phyloP scores from a whole-genome alignment of 2,329 filamentous ascomycete genomes.

The Exophiala lecanii-corni region DNA sequence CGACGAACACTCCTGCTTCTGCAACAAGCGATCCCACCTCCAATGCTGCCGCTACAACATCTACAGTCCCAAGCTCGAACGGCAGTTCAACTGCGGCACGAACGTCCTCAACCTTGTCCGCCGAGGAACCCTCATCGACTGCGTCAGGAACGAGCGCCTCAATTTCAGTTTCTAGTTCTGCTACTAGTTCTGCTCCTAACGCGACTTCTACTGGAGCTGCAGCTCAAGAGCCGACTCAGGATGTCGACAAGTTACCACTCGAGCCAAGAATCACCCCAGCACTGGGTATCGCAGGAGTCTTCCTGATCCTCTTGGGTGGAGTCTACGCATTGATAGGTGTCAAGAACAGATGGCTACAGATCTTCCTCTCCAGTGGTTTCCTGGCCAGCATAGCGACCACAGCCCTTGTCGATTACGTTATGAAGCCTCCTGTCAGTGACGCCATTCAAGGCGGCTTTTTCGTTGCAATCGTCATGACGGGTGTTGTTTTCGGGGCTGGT shows the following conservation, averaged over 20 bases:
- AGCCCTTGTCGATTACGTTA: constrained; percentile 81
- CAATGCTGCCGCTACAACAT: constrained; percentile 6
- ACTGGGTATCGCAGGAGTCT: constrained; percentile 69
- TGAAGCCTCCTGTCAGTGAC: constrained; percentile 69
- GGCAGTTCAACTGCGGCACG: background rate
- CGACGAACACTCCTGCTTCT: constrained; percentile 7
- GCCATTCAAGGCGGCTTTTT: constrained; percentile 83
- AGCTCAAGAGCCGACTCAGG: background rate
- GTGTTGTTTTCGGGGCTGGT: constrained; percentile 66
- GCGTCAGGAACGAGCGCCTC: constrained; percentile 16
- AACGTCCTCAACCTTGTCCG: constrained; percentile 2
- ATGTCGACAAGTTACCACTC: constrained; percentile 55
- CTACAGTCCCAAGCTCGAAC: constrained; percentile 4
- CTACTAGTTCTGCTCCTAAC: constrained; percentile 11
- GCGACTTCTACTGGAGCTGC: constrained; percentile 8
- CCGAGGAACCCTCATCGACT: constrained; percentile 3
- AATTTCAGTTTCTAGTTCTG: constrained; percentile 18
- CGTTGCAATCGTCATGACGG: constrained; percentile 69
- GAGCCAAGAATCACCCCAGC: constrained; percentile 72
- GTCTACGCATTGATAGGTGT: constrained; percentile 73
- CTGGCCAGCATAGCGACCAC: constrained; percentile 68
- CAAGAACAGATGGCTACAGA: constrained; percentile 72
- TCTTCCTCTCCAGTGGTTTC: constrained; percentile 74
- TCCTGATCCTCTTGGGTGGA: constrained; percentile 69
- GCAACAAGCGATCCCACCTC: constrained; percentile 2